A percentile compares a stretch with the other conserved stretches of the same genome.
phyloP scores from a whole-genome alignment of 1,139 yeast species.

The Candida pseudocylindracea region DNA sequence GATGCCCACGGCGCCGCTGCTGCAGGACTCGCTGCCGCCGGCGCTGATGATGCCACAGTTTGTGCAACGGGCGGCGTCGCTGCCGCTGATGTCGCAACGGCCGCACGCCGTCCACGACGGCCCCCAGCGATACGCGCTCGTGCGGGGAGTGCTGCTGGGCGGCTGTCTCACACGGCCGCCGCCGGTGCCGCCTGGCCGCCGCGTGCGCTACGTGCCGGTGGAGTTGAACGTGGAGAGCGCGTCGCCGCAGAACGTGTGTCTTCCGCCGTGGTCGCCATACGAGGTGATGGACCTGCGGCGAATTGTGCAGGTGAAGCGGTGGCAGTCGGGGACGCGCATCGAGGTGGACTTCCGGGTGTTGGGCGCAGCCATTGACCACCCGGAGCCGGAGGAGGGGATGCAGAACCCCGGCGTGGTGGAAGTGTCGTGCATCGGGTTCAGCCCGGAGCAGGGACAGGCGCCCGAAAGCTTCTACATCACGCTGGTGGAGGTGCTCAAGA shows the following conservation, averaged over 20 bases:
- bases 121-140: slow-evolving; percentile 15
- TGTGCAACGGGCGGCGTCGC: too few species aligned
- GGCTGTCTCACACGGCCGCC: slow-evolving; percentile 37
- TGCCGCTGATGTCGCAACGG: too few species aligned
- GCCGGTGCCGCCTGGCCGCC: slow-evolving; percentile 12
- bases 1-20: too few species aligned
- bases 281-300: slow-evolving; percentile 30
- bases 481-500: slow-evolving; percentile 41
- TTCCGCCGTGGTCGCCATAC: slow-evolving; percentile 21
- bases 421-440: slow-evolving; percentile 23
- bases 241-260: slow-evolving; percentile 20
- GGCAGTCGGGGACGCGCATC: slow-evolving; percentile 23
- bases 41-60: too few species aligned
- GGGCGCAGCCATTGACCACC: slow-evolving; percentile 27
- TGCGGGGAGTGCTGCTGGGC: slow-evolving; percentile 37
- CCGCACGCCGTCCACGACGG: background rate
- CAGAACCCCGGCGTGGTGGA: slow-evolving; percentile 27
- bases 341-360: slow-evolving; percentile 25
- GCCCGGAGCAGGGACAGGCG: slow-evolving; percentile 8
- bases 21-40: too few species aligned
- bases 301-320: slow-evolving; percentile 32
- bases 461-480: slow-evolving; percentile 26
- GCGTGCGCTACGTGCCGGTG: slow-evolving; percentile 19
- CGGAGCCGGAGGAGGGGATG: slow-evolving; percentile 14
- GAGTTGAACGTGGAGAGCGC: slow-evolving; percentile 21